phyloP scores from a whole-genome alignment of 2,329 filamentous ascomycete genomes.

The Ophiocordyceps australis region DNA sequence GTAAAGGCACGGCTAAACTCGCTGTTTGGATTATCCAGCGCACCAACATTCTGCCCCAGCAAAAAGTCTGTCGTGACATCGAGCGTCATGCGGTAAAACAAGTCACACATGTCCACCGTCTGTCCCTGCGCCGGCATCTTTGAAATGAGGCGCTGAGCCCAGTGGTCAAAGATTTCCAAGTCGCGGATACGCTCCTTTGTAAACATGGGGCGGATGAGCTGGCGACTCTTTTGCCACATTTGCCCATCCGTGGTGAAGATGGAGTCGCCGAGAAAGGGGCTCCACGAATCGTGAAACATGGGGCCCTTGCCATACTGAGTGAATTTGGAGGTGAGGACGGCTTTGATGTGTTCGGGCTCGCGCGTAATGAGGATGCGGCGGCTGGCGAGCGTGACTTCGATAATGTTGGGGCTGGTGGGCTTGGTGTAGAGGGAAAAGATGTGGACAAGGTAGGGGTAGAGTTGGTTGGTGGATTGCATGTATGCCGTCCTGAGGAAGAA shows the following conservation, averaged over 20 bases:
- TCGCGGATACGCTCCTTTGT: slow-evolving; percentile 70
- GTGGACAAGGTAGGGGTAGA: slow-evolving; percentile 4
- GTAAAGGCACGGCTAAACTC: slow-evolving; percentile 69
- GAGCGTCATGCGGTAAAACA: slow-evolving; percentile 70
- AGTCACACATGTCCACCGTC: slow-evolving; percentile 50
- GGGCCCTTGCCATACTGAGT: slow-evolving; percentile 66
- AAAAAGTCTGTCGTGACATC: slow-evolving; percentile 79
- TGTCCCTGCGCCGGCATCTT: slow-evolving; percentile 21
- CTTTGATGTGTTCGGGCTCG: slow-evolving; percentile 83
- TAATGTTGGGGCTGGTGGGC: slow-evolving; percentile 3
- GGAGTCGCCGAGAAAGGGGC: slow-evolving; percentile 53
- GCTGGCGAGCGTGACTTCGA: slow-evolving; percentile 36
- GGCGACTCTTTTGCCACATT: slow-evolving; percentile 60
- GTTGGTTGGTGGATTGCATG: slow-evolving; percentile 6
- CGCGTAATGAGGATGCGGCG: slow-evolving; percentile 54
- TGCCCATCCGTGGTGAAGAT: slow-evolving; percentile 70
- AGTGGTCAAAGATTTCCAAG: slow-evolving; percentile 53
- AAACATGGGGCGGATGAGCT: slow-evolving; percentile 73
- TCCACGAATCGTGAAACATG: slow-evolving; percentile 57
- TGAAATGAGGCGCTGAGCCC: slow-evolving; percentile 4
- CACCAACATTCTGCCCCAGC: slow-evolving; percentile 31
- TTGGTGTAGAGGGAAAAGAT: slow-evolving; percentile 2
- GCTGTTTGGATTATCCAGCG: slow-evolving; percentile 29
- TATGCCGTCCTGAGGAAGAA: slow-evolving; percentile 1
- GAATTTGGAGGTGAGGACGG: slow-evolving; percentile 77